Conservation (phyloP, 2,329 filamentous ascomycete species). For the Teratosphaeria viscida region DNA sequence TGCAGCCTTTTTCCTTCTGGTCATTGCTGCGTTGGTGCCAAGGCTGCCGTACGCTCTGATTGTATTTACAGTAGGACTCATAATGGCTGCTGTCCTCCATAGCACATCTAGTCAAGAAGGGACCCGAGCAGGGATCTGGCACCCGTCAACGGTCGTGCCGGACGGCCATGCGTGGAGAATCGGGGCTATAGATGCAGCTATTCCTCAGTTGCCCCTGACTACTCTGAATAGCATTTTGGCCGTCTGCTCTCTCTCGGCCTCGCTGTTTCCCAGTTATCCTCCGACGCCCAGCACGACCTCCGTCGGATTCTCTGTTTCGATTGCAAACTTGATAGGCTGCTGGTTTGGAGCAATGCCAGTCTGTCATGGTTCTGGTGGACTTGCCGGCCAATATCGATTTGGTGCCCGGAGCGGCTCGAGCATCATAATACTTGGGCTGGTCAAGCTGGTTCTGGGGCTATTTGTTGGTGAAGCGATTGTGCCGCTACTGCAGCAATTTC, state of each 20-base stretch:
- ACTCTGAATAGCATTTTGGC: constrained; percentile 89
- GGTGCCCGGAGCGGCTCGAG: constrained; percentile 80
- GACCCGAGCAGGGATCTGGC: constrained; percentile 45
- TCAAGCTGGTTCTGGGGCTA: constrained; percentile 68
- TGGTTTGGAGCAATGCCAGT: constrained; percentile 95
- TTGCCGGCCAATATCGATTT: constrained; percentile 86
- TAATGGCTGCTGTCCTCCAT: constrained; percentile 42
- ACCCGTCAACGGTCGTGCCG: constrained; percentile 43
- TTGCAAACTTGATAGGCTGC: constrained; percentile 74
- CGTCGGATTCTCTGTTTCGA: constrained; percentile 68
- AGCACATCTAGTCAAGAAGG: constrained; percentile 33
- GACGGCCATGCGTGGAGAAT: constrained; percentile 36
- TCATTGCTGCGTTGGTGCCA: constrained; percentile 54
- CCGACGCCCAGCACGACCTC: constrained; percentile 59
- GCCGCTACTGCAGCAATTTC: constrained; percentile 59
- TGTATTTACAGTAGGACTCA: constrained; percentile 58
- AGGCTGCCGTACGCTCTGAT: constrained; percentile 68
- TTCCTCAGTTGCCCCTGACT: constrained; percentile 83
- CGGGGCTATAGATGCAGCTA: constrained; percentile 55
- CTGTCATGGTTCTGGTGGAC: constrained; percentile 82
- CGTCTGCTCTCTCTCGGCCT: constrained; percentile 65
- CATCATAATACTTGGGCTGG: constrained; percentile 64
- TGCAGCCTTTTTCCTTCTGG: constrained; percentile 60
- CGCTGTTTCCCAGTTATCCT: constrained; percentile 54
- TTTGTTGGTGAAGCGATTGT: constrained; percentile 66